phyloP scores from a whole-genome alignment of 176 grass and related monocot genomes.

The Saccharum officinarum region DNA sequence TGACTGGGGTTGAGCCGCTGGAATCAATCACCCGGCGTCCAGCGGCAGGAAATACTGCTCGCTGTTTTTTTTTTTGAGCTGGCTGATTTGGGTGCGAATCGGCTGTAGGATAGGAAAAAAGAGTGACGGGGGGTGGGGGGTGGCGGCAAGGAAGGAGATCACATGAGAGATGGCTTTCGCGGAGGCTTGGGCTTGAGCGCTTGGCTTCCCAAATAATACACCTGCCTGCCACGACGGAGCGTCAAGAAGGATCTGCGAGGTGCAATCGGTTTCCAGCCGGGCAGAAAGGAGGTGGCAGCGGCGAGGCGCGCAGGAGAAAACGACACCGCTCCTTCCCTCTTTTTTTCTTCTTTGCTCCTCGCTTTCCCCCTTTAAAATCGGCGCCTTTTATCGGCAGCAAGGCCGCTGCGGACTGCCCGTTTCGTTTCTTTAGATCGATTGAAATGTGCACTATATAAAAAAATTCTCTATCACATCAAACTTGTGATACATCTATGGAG shows the following conservation, averaged over 20 bases:
- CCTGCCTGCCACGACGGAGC: not conserved
- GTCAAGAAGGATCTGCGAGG: not conserved
- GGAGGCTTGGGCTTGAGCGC: not conserved
- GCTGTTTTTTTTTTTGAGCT: no score
- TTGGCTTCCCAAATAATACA: not conserved
- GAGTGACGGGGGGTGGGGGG: not conserved
- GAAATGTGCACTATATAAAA: no score
- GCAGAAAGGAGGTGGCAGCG: not conserved
- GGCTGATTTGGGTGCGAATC: no score
- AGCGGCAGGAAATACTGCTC: not conserved
- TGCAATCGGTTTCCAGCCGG: no score
- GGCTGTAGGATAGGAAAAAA: no score
- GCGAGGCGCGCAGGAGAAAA: conserved; percentile 2
- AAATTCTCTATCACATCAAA: no score
- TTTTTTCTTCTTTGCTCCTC: not conserved
- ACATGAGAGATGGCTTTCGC: not conserved
- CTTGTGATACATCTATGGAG: no score
- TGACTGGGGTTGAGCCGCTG: not conserved
- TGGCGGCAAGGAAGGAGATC: not conserved
- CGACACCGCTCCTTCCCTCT: conserved; percentile 24
- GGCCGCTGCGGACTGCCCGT: no score
- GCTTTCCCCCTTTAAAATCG: conserved; percentile 30
- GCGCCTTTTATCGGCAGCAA: conserved; percentile 1
- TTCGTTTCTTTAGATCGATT: no score
- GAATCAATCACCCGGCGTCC: not conserved